Base-by-base conservation (phyloP, 176 grass and related monocot species). In the Zea luxurians region DNA sequence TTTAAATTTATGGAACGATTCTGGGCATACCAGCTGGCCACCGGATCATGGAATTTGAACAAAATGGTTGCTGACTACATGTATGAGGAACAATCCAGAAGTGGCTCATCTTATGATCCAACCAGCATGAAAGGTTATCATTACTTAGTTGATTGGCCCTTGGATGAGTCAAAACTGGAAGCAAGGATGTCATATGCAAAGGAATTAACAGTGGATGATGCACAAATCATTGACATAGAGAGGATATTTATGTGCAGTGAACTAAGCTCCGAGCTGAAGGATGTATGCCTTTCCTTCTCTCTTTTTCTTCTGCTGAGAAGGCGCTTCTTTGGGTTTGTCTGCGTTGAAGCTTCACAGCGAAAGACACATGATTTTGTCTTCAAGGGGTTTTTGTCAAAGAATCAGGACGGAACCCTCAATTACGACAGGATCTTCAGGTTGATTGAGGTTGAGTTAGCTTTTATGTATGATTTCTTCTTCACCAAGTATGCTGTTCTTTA, bases 61-160 rank as follows among this genome's bases (percentile, higher is more conserved):
- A 84, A 84, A 17, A 77, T 53, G 44, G 74, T 84, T n/a, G 82
- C 74, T 0, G 82, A 84, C 13, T 78, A 78, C 74, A 84, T 84
- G 82, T 42, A 77, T 13, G 0, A 18, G n/a, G 65, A 84, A 7
- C 65, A 84, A 9, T 9, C 9, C 11, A 77, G 4, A 11, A 59
- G 53, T 40, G n/a, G 13, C 10, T 35, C 59, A 48, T 63, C 55
- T 45, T 75, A 75, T 5, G 42, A 70, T 43, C 73, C 82, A 34
- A 37, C 16, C 13, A 77, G n/a, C 54, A 43, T 84, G 82, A 54
- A 77, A 84, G 82, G 65, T 62, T 84, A 68, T 2, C 53, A n/a
- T 50, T 84, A 84, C 65, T 17, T 70, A 15, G 82, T 84, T 4
- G 73, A 83, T 4, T 83, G 82, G 53, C 82, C 73, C 5, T 64